A percentile compares a stretch with the other conserved stretches of the same genome.
phyloP scores from a whole-genome alignment of 805 yeast species.

The Nakazawaea pomicola region DNA sequence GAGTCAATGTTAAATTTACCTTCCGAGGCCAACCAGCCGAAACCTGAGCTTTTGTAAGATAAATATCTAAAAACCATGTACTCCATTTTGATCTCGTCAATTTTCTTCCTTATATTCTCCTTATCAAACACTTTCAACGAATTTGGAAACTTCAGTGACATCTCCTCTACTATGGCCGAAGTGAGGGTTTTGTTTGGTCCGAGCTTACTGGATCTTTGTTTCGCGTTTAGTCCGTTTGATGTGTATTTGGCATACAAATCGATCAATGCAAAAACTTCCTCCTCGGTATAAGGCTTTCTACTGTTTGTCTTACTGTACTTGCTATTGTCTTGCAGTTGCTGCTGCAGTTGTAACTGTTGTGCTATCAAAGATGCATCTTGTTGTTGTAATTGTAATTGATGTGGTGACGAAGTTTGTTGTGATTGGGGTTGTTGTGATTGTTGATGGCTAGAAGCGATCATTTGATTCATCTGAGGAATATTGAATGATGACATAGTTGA shows the following conservation, averaged over 20 bases:
- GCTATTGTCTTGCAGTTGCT: neutral
- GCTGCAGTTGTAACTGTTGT: conserved; percentile 6
- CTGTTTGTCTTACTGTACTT: conserved; percentile 11
- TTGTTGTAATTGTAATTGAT: conserved; percentile 1
- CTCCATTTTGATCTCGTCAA: conserved; percentile 13
- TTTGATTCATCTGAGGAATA: conserved; percentile 47
- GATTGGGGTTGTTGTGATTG: conserved; percentile 18
- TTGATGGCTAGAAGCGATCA: conserved; percentile 60
- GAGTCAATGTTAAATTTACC: conserved; percentile 10
- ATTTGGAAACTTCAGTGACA: conserved; percentile 12
- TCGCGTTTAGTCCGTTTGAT: conserved; percentile 9
- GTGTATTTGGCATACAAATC: conserved; percentile 11
- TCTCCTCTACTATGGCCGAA: conserved; percentile 8
- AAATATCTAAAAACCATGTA: conserved; percentile 11
- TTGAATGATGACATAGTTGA: conserved; percentile 6
- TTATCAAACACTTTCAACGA: conserved; percentile 11
- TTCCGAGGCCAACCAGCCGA: conserved; percentile 11
- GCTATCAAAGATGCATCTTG: conserved; percentile 7
- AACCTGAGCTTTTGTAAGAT: conserved; percentile 8
- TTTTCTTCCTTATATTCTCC: conserved; percentile 13
- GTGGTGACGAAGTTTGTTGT: conserved; percentile 2
- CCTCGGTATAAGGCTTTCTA: conserved; percentile 16
- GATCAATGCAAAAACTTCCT: conserved; percentile 12
- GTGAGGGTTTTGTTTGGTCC: conserved; percentile 8
- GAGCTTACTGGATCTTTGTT: conserved; percentile 1